Conservation (phyloP, 306 rosid species). For the Prunus persica region Prunus_persica_NCBIv2 NC_034014.1:20401501-20402000, state of each 20-base stretch:
- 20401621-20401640: conserved; percentile 71
- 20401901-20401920: conserved; percentile 39
- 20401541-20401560: conserved; percentile 40
- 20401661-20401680: conserved; percentile 28
- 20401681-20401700: conserved; percentile 45
- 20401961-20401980: conserved; percentile 79
- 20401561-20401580: conserved; percentile 45
- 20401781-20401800: conserved; percentile 18
- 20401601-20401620: conserved; percentile 60
- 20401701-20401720: conserved; percentile 67
- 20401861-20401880: conserved; percentile 45
- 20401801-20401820: conserved; percentile 6
- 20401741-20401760: conserved; percentile 3
- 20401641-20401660: conserved; percentile 25
- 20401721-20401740: conserved; percentile 50
- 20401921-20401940: conserved; percentile 64
- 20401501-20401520: conserved; percentile 38
- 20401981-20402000: conserved; percentile 56
- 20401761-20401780: background rate
- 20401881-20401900: conserved; percentile 41
- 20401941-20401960: conserved; percentile 83
- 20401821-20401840: background rate
- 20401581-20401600: conserved; percentile 56
- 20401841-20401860: conserved; percentile 36
- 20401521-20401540: conserved; percentile 43